A percentile compares a stretch with the other conserved stretches of the same genome.
Conservation (phyloP, 1,284 basidiomycete species). For the Athelia sp. region DNA sequence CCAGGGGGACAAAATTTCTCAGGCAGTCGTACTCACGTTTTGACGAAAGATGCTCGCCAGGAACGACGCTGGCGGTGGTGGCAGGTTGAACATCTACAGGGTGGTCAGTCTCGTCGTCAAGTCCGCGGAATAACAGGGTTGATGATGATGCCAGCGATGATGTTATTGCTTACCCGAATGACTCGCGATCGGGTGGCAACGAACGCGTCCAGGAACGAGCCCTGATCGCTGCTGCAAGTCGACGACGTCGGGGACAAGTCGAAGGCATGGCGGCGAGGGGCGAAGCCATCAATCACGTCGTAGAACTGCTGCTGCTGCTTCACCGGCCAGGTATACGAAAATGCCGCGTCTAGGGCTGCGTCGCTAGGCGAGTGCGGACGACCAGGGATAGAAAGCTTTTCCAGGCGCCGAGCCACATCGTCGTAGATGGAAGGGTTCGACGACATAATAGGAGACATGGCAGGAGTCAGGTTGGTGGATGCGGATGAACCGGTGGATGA, state of each 20-base stretch:
- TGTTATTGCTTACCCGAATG: slow-evolving; percentile 34
- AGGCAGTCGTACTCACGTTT: slow-evolving; percentile 1
- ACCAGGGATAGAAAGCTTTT: slow-evolving; percentile 18
- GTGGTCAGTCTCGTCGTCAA: slow-evolving; percentile 9
- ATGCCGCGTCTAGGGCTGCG: slow-evolving; percentile 18
- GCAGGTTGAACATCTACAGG: slow-evolving; percentile 27
- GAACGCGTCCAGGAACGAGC: slow-evolving; percentile 33
- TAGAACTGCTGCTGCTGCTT: slow-evolving; percentile 15
- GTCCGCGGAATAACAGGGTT: slow-evolving; percentile 5
- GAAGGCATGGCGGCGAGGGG: slow-evolving; percentile 20
- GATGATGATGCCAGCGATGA: slow-evolving; percentile 1
- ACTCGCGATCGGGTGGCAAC: slow-evolving; percentile 44
- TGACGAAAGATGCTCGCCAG: slow-evolving; percentile 25
- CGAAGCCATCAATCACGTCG: slow-evolving; percentile 26
- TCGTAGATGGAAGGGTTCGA: slow-evolving; percentile 12
- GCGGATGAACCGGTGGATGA: not conserved
- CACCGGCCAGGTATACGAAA: slow-evolving; percentile 16
- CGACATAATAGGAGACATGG: slow-evolving; percentile 14
- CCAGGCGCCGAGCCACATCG: slow-evolving; percentile 16
- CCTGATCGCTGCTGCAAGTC: slow-evolving; percentile 28
- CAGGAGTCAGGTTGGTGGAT: not conserved
- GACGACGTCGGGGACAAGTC: slow-evolving; percentile 26
- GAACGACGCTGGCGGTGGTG: slow-evolving; percentile 29
- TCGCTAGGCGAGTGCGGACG: slow-evolving; percentile 5
- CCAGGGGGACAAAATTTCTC: slow-evolving; percentile 8